These are phyloP conservation scores for Mycena amicta DNA, from an alignment of 768 basidiomycete genomes.

Conservation along the genomic window DNA sequence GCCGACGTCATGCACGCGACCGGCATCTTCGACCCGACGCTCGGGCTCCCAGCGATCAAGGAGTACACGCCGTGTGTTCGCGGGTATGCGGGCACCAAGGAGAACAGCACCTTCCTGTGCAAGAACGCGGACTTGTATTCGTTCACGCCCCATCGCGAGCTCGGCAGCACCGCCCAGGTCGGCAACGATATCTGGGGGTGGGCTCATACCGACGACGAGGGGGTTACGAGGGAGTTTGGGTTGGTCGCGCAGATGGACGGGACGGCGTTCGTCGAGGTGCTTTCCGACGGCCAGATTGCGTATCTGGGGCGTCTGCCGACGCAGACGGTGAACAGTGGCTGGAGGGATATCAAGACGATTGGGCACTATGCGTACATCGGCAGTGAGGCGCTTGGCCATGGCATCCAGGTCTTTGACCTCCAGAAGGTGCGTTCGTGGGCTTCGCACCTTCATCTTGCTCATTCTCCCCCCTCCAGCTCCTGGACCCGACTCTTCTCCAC, in stretches of 20 bases:
- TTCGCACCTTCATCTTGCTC: background rate
- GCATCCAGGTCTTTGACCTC: conserved; percentile 34
- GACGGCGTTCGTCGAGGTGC: conserved; percentile 19
- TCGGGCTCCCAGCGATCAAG: conserved; percentile 7
- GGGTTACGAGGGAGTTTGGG: conserved; percentile 15
- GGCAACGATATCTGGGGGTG: conserved; percentile 21
- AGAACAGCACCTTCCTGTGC: conserved; percentile 15
- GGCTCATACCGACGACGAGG: conserved; percentile 8
- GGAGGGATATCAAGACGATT: conserved; percentile 32
- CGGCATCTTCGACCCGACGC: conserved; percentile 16
- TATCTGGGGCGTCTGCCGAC: conserved; percentile 31
- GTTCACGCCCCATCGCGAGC: conserved; percentile 15
- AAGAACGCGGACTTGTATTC: conserved; percentile 18
- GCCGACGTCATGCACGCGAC: conserved; percentile 10
- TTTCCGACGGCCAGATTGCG: conserved; percentile 11
- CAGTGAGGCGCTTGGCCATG: conserved; percentile 30
- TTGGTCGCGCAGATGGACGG: conserved; percentile 19
- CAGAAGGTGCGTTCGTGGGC: conserved; percentile 18
- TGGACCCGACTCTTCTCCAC: conserved; percentile 16
- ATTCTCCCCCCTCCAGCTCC: conserved; percentile 11
- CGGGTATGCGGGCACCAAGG: conserved; percentile 6
- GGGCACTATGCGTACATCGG: conserved; percentile 29
- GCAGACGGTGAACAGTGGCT: conserved; percentile 22
- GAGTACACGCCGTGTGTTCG: conserved; percentile 15
- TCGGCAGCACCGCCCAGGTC: conserved; percentile 9